phyloP scores from a whole-genome alignment of 805 yeast genomes.

The Dipodascus albidus region DNA sequence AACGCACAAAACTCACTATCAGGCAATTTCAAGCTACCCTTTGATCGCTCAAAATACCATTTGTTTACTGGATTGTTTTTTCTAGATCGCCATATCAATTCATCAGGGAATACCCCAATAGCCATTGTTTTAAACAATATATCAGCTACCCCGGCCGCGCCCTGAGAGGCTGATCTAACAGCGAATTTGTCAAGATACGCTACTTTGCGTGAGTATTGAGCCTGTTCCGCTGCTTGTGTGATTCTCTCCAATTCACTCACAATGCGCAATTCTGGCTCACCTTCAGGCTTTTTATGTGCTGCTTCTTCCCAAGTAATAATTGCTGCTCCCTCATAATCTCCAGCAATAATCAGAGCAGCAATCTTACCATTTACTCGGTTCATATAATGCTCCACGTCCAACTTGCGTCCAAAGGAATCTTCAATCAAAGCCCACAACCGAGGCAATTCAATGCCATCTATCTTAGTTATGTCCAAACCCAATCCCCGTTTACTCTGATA shows the following conservation, averaged over 20 bases:
- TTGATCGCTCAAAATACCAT: slow-evolving; percentile 92
- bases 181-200: slow-evolving; percentile 94
- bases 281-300: neutral
- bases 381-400: slow-evolving; percentile 60
- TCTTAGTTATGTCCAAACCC: slow-evolving; percentile 30
- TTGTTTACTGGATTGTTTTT: slow-evolving; percentile 83
- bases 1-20: slow-evolving; percentile 32
- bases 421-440: slow-evolving; percentile 55
- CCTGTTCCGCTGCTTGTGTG: slow-evolving; percentile 5
- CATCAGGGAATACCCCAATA: slow-evolving; percentile 50
- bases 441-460: slow-evolving; percentile 39
- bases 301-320: slow-evolving; percentile 69
- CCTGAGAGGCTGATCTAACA: slow-evolving; percentile 71
- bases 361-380: slow-evolving; percentile 50
- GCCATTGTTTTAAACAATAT: slow-evolving; percentile 75
- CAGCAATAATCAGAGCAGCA: slow-evolving; percentile 74
- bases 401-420: slow-evolving; percentile 60
- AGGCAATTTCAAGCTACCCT: slow-evolving; percentile 47
- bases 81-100: slow-evolving; percentile 85
- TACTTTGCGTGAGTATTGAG: slow-evolving; percentile 25
- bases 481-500: slow-evolving; percentile 25
- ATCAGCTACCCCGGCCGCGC: slow-evolving; percentile 89
- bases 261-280: neutral
- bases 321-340: slow-evolving; percentile 94
- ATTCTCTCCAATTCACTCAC: slow-evolving; percentile 9